Conservation (phyloP, 2,329 filamentous ascomycete species). For the Apiospora kogelbergensis region DNA sequence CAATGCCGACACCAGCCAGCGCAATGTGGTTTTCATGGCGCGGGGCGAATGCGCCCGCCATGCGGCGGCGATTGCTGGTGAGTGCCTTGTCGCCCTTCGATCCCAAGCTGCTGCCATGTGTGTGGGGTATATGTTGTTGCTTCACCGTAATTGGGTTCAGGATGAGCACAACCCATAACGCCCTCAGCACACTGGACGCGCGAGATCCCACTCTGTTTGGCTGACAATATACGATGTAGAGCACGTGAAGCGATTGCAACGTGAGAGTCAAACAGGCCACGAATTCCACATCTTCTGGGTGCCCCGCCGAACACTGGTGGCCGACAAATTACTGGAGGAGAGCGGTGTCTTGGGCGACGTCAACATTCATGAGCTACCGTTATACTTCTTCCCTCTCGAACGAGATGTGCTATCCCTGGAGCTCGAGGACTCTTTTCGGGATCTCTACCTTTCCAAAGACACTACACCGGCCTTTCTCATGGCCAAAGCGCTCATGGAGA, state of each 20-base stretch:
- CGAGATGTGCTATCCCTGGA: conserved; percentile 90
- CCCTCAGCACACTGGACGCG: background rate
- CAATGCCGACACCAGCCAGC: conserved; percentile 91
- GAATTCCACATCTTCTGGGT: conserved; percentile 98
- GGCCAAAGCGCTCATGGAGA: conserved; percentile 88
- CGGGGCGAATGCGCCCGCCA: conserved; percentile 86
- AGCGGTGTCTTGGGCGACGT: conserved; percentile 91
- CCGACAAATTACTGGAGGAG: conserved; percentile 88
- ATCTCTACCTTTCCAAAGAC: conserved; percentile 88
- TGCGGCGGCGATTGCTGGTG: conserved; percentile 86
- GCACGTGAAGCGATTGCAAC: conserved; percentile 86
- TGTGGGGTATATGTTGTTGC: background rate
- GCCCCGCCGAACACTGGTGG: conserved; percentile 85
- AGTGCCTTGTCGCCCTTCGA: conserved; percentile 32
- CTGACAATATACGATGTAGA: conserved; percentile 57
- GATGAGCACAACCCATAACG: background rate
- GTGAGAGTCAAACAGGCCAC: conserved; percentile 85
- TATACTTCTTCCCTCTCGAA: conserved; percentile 90
- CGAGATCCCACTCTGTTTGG: background rate
- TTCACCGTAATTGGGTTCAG: background rate
- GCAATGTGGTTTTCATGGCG: conserved; percentile 92
- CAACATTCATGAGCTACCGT: conserved; percentile 80
- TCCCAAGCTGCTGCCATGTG: background rate
- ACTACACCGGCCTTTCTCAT: conserved; percentile 87
- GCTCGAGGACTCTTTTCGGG: conserved; percentile 80